Base-by-base conservation (phyloP, 2,329 filamentous ascomycete species). In the Samsoniella hepiali region DNA sequence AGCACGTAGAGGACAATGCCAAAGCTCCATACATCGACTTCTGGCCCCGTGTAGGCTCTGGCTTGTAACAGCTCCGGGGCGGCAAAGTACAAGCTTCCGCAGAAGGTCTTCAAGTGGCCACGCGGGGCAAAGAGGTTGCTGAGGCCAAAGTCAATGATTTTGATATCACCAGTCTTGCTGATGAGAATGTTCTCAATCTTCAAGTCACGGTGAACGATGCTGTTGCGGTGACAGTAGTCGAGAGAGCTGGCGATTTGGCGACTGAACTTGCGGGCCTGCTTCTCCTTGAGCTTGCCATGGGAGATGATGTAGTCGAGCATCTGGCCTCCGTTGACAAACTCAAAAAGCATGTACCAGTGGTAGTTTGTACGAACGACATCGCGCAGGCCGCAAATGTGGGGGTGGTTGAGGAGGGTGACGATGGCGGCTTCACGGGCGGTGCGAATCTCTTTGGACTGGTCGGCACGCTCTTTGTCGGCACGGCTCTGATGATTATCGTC, bases 231-330 rank as follows among this genome's bases (percentile, higher is more conserved):
- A 74, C 93, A 97, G 78, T 98, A 99, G 76, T 99, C 95, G 63
- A 99, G 82, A 38, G 95, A 93, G 73, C 94, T 97, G 40, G 94
- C 93, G 68, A 99, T 98, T 78, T 99, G 95, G 47, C 95, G 90
- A 68, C 92, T 96, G 75, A 99, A 99, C 75, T 98, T 98, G 71
- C 95, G 88, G 9, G 95, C 95, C 77, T 97, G 94, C 78, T 98
- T 98, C 79, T 99, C 95, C 82, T 98, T 98, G 67, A 99, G 82
- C 72, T 96, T 91, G 64, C 94, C 95, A 72, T 99, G 95, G 3
- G 93, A 97, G 73, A 99, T 99, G 75, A 99, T 99, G 78, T 98
- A 99, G 79, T 99, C 95, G 66, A 99, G 87, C 95, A 99, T 98
- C 78, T 99, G 95, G 22, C 95, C 95, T 55, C 95, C 95, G 73